phyloP scores from a whole-genome alignment of 2,329 filamentous ascomycete species.

The Penicillium decumbens region DNA sequence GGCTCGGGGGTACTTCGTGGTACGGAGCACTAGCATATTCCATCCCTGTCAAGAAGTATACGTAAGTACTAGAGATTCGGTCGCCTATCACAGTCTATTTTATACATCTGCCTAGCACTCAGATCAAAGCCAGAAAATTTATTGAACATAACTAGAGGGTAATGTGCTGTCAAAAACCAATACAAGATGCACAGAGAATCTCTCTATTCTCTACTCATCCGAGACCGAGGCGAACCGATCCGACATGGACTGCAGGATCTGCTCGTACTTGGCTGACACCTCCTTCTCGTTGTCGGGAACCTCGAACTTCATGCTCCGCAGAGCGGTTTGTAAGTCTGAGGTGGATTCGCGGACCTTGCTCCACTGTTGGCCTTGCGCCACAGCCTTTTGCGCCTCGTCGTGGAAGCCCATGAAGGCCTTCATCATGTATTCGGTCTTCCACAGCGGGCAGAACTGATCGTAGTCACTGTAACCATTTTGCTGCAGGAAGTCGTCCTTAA shows the following conservation, averaged over 20 bases:
- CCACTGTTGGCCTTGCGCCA: conserved; percentile 88
- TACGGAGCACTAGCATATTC: no score
- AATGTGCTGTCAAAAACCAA: conserved; percentile 34
- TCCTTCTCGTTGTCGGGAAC: conserved; percentile 76
- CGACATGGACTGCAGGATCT: conserved; percentile 81
- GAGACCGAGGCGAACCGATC: conserved; percentile 96
- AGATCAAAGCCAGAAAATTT: not conserved
- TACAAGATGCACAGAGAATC: conserved; percentile 13
- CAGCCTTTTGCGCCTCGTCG: conserved; percentile 93
- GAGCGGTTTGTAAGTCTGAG: conserved; percentile 73
- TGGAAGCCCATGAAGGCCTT: conserved; percentile 98
- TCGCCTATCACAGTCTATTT: not conserved
- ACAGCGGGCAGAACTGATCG: conserved; percentile 97
- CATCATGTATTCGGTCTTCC: conserved; percentile 99
- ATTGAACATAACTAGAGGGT: conserved; percentile 34
- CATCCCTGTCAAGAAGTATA: no score
- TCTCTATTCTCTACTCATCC: conserved; percentile 66
- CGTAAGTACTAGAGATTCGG: no score
- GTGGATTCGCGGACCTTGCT: conserved; percentile 88
- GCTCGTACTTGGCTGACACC: conserved; percentile 90
- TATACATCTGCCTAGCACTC: not conserved
- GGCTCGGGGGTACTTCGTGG: not conserved
- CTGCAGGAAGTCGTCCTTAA: conserved; percentile 99
- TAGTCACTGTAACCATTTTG: conserved; percentile 99
- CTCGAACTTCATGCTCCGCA: conserved; percentile 97